phyloP scores from a whole-genome alignment of 129 eudicot genomes.

The Centella asiatica region DNA sequence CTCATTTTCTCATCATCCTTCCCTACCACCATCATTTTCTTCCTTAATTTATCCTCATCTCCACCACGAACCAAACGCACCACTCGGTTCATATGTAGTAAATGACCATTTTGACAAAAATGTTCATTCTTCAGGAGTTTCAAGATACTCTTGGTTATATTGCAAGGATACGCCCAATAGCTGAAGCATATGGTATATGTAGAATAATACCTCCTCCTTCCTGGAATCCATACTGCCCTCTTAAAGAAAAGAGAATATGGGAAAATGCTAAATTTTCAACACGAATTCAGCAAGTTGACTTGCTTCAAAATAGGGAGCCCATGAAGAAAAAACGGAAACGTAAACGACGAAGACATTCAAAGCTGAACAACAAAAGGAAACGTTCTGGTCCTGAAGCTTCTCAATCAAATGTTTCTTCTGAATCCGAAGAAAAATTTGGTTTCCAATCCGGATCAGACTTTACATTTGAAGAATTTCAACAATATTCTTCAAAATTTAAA shows the following conservation, averaged over 20 bases:
- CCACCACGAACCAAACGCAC: no score
- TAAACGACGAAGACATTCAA: conserved; percentile 31
- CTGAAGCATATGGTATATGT: conserved; percentile 66
- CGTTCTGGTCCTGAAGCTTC: conserved; percentile 23
- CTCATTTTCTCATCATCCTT: no score
- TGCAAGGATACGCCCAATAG: conserved; percentile 46
- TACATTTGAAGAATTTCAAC: conserved; percentile 52
- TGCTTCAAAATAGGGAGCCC: conserved; percentile 78
- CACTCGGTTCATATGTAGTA: no score
- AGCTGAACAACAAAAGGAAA: conserved; percentile 33
- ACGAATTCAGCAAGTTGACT: conserved; percentile 63
- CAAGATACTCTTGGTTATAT: conserved; percentile 61
- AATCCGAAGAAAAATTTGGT: conserved; percentile 61
- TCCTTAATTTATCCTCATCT: no score
- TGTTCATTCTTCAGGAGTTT: conserved; percentile 46
- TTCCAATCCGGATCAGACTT: conserved; percentile 69
- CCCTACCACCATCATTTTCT: no score
- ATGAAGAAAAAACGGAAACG: conserved; percentile 66
- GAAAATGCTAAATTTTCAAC: conserved; percentile 57
- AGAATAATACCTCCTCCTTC: conserved; percentile 64
- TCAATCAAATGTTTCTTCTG: conserved; percentile 38
- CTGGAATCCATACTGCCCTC: conserved; percentile 67
- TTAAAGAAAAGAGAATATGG: conserved; percentile 46
- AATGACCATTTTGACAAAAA: neutral
- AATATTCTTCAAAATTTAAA: conserved; percentile 46